phyloP scores from a whole-genome alignment of 2,329 filamentous ascomycete species.

The Periconia sp. region DNA sequence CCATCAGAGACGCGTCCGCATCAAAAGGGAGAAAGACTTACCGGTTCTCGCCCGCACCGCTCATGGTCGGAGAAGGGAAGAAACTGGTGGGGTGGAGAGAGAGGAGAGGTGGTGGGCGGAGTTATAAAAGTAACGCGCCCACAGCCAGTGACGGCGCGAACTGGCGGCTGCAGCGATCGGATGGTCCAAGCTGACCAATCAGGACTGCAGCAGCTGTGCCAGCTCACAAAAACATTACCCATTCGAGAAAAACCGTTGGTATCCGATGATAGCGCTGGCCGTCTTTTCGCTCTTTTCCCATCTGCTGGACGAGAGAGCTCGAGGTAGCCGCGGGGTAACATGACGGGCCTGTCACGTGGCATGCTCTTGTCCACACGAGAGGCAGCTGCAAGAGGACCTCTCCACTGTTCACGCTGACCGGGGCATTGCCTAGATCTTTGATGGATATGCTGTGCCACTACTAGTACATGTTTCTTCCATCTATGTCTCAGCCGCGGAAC shows the following conservation, averaged over 20 bases:
- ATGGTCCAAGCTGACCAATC: slow-evolving; percentile 10
- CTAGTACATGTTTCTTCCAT: slow-evolving; percentile 1
- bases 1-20: slow-evolving; percentile 16
- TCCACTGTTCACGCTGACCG: no score
- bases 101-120: slow-evolving; percentile 32
- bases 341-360: slow-evolving; percentile 46
- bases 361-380: not conserved
- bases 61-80: slow-evolving; percentile 36
- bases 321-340: slow-evolving; percentile 40
- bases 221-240: slow-evolving; percentile 11
- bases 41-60: slow-evolving; percentile 47
- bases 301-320: slow-evolving; percentile 11
- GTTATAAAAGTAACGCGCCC: slow-evolving; percentile 29
- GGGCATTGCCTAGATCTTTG: no score
- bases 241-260: slow-evolving; percentile 10
- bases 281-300: slow-evolving; percentile 1
- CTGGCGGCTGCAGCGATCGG: not conserved
- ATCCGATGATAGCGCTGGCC: slow-evolving; percentile 12
- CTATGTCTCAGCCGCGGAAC: slow-evolving; percentile 1
- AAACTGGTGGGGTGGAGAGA: slow-evolving; percentile 32
- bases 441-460: not conserved
- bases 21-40: slow-evolving; percentile 17
- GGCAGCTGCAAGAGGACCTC: not conserved
- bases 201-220: slow-evolving; percentile 2
- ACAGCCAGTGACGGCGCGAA: slow-evolving; percentile 10